Base-by-base conservation (phyloP, 2,329 filamentous ascomycete species). In the Fusarium subglutinans region DNA sequence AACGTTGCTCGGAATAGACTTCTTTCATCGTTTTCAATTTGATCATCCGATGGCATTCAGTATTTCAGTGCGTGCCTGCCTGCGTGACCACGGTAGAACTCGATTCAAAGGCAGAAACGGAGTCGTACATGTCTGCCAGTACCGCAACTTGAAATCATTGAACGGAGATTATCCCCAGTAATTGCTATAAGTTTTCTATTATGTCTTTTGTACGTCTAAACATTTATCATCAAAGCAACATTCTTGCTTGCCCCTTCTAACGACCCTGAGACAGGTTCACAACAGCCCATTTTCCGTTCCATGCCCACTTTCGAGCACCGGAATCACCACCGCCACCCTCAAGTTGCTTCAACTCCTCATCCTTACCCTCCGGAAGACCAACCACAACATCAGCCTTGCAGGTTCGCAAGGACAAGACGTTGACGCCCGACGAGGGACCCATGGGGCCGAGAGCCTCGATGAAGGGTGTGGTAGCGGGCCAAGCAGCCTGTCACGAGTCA, bases 311-410 rank as follows among this genome's bases (percentile, higher is more conserved):
- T 63, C 96, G 88, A 30, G 90, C 88, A 81, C 92, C 82, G 74
- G 89, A 84, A 70, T 94, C 91, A 22, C 91, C 93, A 8, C 93
- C 93, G 3, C 93, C 93, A 22, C 88, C 90, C 59, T 93, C 90
- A 60, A 84, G 88, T 14, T 88, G 86, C 75, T 88, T 90, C 60
- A 98, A 85, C 81, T 91, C 90, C 84, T 98, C 95, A 79, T 99
- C 96, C 80, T 92, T 90, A 12, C 96, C 95, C 14, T 90, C 82
- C 20, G 91, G 88, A n/a, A 99, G 86, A 0, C 95, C 96, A 33
- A 98, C 96, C 0, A 98, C 94, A 13, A 97, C 94, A 80, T 99
- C 96, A 0, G 96, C 96, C 85, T 99, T 99, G 87, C 96, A 98
- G 0, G 96, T 99, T 65, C 96, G 90, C 71, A 99, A 87, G 1